Conservation (phyloP, 495 filamentous ascomycete genomes). For the Aspergillus affinis region DNA sequence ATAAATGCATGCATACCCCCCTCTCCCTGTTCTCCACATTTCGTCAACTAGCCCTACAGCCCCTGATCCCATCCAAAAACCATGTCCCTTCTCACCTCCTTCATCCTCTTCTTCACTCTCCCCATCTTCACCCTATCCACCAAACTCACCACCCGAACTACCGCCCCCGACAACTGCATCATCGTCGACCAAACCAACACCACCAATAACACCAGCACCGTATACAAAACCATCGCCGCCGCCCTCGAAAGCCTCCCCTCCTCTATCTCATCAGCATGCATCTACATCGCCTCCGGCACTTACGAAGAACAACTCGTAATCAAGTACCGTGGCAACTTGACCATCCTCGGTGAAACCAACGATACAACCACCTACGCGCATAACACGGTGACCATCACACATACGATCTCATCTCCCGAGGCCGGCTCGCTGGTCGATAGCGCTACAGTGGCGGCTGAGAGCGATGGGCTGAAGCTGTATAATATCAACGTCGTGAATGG, state of each 20-base stretch:
- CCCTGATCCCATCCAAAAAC: too few relatives aligned
- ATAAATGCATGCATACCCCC: too few relatives aligned
- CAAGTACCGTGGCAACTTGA: constrained; percentile 29
- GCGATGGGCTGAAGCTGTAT: constrained; percentile 54
- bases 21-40: too few relatives aligned
- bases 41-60: too few relatives aligned
- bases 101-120: too few relatives aligned
- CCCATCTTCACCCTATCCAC: too few relatives aligned
- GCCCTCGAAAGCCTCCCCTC: constrained; percentile 28
- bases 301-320: constrained; percentile 56
- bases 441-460: constrained; percentile 56
- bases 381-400: constrained; percentile 63
- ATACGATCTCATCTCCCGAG: constrained; percentile 46
- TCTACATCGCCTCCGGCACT: constrained; percentile 42
- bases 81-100: too few relatives aligned
- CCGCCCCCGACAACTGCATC: too few relatives aligned
- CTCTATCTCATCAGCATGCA: constrained; percentile 27
- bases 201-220: constrained; percentile 9
- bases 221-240: constrained; percentile 27
- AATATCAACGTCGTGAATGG: constrained; percentile 64
- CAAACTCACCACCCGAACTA: too few relatives aligned
- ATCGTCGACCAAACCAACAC: too few relatives aligned
- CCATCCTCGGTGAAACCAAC: constrained; percentile 56
- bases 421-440: constrained; percentile 46
- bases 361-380: constrained; percentile 52